Evolutionary conservation across 148 eudicot genomes (phyloP).

Genomic region (Spergularia bocconei): DNA sequence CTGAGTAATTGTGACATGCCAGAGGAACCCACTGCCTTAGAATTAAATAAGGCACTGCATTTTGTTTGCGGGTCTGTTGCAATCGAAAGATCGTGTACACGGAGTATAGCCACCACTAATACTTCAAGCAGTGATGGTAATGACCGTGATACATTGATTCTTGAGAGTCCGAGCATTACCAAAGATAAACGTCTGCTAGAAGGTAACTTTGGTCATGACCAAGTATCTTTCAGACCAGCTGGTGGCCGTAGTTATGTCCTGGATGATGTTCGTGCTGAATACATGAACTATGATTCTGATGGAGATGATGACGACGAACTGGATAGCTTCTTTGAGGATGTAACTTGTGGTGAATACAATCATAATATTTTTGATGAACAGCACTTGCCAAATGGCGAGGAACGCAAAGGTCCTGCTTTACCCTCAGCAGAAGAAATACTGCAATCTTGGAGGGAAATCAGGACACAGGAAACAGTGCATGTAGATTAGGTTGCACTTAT

Average conservation of each 20-base stretch:
- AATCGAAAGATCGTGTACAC: neutral
- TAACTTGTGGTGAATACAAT: conserved; percentile 18
- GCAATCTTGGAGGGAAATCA: conserved; percentile 60
- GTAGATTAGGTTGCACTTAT: neutral
- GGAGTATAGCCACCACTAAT: neutral
- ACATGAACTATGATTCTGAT: conserved; percentile 22
- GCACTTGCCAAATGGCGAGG: conserved; percentile 22
- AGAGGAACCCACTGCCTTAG: conserved; percentile 50
- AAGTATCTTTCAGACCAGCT: conserved; percentile 1
- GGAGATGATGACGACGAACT: too few relatives aligned
- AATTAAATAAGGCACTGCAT: conserved; percentile 51
- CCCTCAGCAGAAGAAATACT: conserved; percentile 76
- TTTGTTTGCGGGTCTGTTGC: conserved; percentile 35
- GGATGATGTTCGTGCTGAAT: conserved; percentile 1
- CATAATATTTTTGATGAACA: conserved; percentile 25
- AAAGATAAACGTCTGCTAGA: neutral
- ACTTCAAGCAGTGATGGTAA: neutral
- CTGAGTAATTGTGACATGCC: conserved; percentile 31
- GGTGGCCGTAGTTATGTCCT: neutral
- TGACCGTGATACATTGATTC: neutral
- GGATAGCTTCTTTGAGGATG: conserved; percentile 18
- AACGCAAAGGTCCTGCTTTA: conserved; percentile 21
- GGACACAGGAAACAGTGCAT: conserved; percentile 26
- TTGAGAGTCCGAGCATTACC: neutral
- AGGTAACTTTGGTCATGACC: conserved; percentile 18